A percentile compares a stretch with the other conserved stretches of the same genome.
Conservation (phyloP, 139 green algal species). For the Chlorella ohadii region DNA sequence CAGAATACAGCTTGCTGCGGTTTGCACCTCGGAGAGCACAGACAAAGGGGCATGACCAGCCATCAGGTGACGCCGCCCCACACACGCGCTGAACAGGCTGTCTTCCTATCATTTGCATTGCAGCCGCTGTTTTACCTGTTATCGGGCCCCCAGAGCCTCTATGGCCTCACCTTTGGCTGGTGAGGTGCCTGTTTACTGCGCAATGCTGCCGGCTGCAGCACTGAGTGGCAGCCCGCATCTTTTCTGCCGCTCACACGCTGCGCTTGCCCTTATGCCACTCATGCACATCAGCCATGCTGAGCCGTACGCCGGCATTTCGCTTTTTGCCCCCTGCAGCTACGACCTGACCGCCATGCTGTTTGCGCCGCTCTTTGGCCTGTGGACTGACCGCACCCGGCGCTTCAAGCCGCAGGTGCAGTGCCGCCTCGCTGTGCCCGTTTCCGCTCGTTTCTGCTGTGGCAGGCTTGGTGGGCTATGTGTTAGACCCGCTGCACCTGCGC, state of each 20-base stretch:
- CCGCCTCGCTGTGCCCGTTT: too few species aligned
- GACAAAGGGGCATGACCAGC: too few species aligned
- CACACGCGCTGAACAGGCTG: too few species aligned
- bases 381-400: slow-evolving; percentile 12
- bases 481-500: too few species aligned
- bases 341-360: slow-evolving; percentile 36
- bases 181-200: neutral
- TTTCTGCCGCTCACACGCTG: too few species aligned
- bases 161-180: neutral
- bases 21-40: too few species aligned
- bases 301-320: slow-evolving; percentile 20
- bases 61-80: too few species aligned
- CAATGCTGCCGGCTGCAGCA: neutral
- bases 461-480: too few species aligned
- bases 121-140: neutral
- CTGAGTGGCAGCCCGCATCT: too few species aligned
- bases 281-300: neutral
- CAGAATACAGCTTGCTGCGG: too few species aligned
- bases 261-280: neutral
- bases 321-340: slow-evolving; percentile 28
- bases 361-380: slow-evolving; percentile 32
- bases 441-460: too few species aligned
- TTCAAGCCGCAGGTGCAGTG: slow-evolving; percentile 25
- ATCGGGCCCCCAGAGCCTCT: neutral
- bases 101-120: too few species aligned